Conservation (phyloP, 1,284 basidiomycete species). For the Malassezia pachydermatis region DNA sequence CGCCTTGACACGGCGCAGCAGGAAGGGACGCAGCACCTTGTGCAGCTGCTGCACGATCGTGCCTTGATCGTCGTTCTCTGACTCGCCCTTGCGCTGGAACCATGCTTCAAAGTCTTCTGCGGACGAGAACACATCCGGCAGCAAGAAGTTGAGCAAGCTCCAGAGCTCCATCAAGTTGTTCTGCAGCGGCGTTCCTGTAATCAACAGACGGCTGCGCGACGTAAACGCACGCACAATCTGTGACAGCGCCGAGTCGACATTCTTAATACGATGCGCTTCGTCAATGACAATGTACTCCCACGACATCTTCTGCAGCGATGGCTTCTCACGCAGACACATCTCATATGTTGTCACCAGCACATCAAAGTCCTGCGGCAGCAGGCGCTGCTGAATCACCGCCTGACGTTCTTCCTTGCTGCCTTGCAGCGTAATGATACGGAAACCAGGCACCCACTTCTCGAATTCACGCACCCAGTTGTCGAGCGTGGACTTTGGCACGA, state of each 20-base stretch:
- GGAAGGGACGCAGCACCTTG: slow-evolving; percentile 89
- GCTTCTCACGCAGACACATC: slow-evolving; percentile 89
- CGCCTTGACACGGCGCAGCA: slow-evolving; percentile 85
- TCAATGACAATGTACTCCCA: slow-evolving; percentile 99
- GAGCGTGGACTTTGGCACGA: slow-evolving; percentile 93
- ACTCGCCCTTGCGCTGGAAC: slow-evolving; percentile 56
- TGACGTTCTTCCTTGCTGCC: slow-evolving; percentile 82
- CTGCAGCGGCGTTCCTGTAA: slow-evolving; percentile 93
- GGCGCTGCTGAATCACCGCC: slow-evolving; percentile 64
- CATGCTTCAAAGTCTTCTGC: slow-evolving; percentile 59
- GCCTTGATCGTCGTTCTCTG: slow-evolving; percentile 55
- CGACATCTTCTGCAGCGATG: slow-evolving; percentile 79
- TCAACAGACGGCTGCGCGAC: slow-evolving; percentile 76
- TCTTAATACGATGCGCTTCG: slow-evolving; percentile 98
- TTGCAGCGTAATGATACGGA: slow-evolving; percentile 69
- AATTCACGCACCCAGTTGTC: slow-evolving; percentile 97
- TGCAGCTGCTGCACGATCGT: slow-evolving; percentile 88
- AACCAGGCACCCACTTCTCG: slow-evolving; percentile 72
- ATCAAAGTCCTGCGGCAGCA: slow-evolving; percentile 83
- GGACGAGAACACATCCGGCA: slow-evolving; percentile 52
- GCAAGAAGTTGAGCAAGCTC: slow-evolving; percentile 74
- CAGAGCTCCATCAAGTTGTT: slow-evolving; percentile 97
- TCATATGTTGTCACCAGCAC: slow-evolving; percentile 95
- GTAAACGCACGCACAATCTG: slow-evolving; percentile 90
- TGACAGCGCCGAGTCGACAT: slow-evolving; percentile 87